Conservation (phyloP, 768 basidiomycete species). For the Chiua virens region DNA sequence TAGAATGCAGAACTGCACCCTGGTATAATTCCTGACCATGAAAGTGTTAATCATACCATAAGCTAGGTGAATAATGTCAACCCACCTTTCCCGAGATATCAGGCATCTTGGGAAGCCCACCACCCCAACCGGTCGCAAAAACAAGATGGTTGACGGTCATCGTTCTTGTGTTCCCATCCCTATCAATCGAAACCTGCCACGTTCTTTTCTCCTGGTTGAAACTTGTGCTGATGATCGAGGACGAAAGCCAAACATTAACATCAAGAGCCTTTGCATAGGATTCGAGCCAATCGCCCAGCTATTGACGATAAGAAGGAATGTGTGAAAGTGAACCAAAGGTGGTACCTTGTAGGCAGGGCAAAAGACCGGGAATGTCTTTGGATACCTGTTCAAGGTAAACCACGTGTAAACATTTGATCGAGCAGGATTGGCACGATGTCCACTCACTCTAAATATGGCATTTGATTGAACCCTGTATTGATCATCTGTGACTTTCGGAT, state of each 20-base stretch:
- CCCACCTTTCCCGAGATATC: conserved; percentile 42
- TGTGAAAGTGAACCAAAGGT: background rate
- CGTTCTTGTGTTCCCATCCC: conserved; percentile 28
- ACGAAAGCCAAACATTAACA: conserved; percentile 59
- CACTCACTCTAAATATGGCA: conserved; percentile 54
- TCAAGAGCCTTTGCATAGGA: conserved; percentile 56
- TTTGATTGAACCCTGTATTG: conserved; percentile 46
- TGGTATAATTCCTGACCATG: conserved; percentile 45
- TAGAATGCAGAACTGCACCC: conserved; percentile 55
- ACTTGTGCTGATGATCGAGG: conserved; percentile 34
- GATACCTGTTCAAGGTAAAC: conserved; percentile 39
- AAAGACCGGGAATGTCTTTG: conserved; percentile 51
- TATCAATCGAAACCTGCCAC: conserved; percentile 44
- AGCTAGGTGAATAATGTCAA: background rate
- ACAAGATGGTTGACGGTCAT: conserved; percentile 51
- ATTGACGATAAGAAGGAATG: background rate
- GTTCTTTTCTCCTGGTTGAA: conserved; percentile 36
- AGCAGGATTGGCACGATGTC: background rate
- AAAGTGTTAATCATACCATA: too few relatives aligned
- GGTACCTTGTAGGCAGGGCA: conserved; percentile 50
- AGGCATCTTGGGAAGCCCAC: conserved; percentile 48
- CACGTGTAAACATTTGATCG: background rate
- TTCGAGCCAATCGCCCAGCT: conserved; percentile 68
- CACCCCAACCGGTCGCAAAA: conserved; percentile 54
- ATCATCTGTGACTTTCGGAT: background rate